Conservation (phyloP, 2,329 filamentous ascomycete species). For the Ciborinia camelliae region DNA sequence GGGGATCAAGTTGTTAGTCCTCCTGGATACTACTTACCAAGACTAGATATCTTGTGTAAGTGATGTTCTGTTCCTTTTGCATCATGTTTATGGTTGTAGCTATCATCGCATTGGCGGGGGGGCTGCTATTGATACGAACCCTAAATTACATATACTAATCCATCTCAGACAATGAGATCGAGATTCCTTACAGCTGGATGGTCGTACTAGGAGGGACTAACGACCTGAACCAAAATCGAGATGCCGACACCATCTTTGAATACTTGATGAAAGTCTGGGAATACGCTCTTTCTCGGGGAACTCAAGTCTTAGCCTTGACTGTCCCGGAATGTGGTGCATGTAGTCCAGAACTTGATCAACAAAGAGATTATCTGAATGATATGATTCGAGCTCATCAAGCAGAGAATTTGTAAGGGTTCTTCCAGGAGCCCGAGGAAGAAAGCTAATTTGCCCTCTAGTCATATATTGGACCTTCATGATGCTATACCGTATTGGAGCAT, state of each 20-base stretch:
- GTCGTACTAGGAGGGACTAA: conserved; percentile 64
- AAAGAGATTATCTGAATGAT: conserved; percentile 49
- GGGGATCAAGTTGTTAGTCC: conserved; percentile 49
- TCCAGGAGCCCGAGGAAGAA: neutral
- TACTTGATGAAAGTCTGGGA: conserved; percentile 51
- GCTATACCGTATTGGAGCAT: conserved; percentile 54
- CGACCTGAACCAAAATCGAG: conserved; percentile 47
- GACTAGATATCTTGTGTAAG: conserved; percentile 39
- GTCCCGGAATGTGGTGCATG: conserved; percentile 50
- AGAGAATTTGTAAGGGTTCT: conserved; percentile 50
- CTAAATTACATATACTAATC: neutral
- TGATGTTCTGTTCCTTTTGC: conserved; percentile 5
- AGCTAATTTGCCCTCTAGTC: conserved; percentile 39
- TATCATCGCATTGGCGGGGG: neutral
- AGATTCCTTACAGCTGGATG: conserved; percentile 50
- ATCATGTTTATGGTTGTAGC: neutral
- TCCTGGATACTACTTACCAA: conserved; percentile 31
- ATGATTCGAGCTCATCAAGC: conserved; percentile 49
- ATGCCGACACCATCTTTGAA: conserved; percentile 45
- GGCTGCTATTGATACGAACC: neutral
- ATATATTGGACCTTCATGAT: conserved; percentile 53
- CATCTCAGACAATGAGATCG: conserved; percentile 22
- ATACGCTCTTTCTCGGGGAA: conserved; percentile 47
- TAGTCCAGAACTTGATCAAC: conserved; percentile 35
- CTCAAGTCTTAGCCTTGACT: conserved; percentile 60